Conservation (phyloP, 306 rosid genomes). For the Fragaria iinumae region DNA sequence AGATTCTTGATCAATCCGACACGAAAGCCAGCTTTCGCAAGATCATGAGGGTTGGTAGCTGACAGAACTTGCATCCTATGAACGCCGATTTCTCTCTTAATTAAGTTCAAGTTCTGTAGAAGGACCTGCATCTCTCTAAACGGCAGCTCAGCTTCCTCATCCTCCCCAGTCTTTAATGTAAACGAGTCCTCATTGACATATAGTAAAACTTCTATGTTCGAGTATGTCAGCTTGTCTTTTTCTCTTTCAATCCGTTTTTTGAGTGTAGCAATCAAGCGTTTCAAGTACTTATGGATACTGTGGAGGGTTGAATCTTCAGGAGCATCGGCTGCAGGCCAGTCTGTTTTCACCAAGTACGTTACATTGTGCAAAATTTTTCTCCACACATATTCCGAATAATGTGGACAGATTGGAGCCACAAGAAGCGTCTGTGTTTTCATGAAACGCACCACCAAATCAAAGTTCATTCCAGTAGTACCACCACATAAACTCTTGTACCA, state of each 20-base stretch:
- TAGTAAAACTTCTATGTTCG: neutral
- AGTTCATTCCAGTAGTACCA: neutral
- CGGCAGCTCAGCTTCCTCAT: conserved; percentile 57
- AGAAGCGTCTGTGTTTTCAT: neutral
- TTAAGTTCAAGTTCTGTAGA: conserved; percentile 67
- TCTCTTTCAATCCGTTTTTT: too few relatives aligned
- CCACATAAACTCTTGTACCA: neutral
- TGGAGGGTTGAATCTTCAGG: neutral
- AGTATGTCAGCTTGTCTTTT: neutral
- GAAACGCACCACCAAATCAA: neutral
- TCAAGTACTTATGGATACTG: neutral
- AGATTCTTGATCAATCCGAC: neutral
- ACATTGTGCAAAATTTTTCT: neutral
- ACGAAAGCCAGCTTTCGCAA: neutral
- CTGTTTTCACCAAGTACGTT: neutral
- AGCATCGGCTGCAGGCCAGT: neutral
- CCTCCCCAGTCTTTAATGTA: neutral
- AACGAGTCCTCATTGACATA: neutral
- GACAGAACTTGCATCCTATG: neutral
- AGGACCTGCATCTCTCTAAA: conserved; percentile 84
- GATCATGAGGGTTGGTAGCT: neutral
- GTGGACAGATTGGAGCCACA: neutral
- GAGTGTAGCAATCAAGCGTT: too few relatives aligned
- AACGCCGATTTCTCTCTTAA: conserved; percentile 13
- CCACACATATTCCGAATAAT: neutral